These are phyloP conservation scores for Allium cepa DNA, from an alignment of 106 monocot species.

Conservation along the genomic window DNA sequence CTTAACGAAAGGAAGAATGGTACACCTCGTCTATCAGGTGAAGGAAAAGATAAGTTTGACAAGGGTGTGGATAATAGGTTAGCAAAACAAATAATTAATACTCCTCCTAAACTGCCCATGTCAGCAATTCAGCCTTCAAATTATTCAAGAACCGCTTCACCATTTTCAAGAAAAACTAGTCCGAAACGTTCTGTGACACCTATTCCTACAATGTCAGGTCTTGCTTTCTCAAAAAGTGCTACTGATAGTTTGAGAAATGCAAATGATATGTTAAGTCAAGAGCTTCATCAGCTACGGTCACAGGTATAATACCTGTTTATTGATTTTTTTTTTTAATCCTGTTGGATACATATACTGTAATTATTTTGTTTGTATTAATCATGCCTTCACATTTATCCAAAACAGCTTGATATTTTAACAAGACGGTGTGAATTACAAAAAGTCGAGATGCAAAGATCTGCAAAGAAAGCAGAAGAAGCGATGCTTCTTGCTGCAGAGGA, in stretches of 20 bases:
- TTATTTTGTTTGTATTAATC: too few relatives aligned
- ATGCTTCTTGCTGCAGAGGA: slow-evolving; percentile 53
- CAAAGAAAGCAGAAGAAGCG: slow-evolving; percentile 58
- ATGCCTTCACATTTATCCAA: background rate
- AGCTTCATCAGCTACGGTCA: slow-evolving; percentile 55
- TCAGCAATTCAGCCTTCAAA: slow-evolving; percentile 38
- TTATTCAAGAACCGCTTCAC: slow-evolving; percentile 75
- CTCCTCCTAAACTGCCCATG: slow-evolving; percentile 19
- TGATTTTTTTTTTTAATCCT: background rate
- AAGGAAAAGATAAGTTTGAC: slow-evolving; percentile 67
- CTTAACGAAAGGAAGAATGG: slow-evolving; percentile 31
- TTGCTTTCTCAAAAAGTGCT: slow-evolving; percentile 66
- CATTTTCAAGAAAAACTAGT: slow-evolving; percentile 70
- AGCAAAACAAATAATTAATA: slow-evolving; percentile 45
- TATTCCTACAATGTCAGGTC: slow-evolving; percentile 51
- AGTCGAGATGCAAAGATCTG: slow-evolving; percentile 52
- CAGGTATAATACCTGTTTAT: slow-evolving; percentile 35
- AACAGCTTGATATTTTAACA: slow-evolving; percentile 58
- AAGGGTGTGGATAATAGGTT: slow-evolving; percentile 41
- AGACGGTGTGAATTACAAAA: slow-evolving; percentile 55
- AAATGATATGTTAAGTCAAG: slow-evolving; percentile 77
- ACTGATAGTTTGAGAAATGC: slow-evolving; percentile 55
- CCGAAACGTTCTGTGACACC: slow-evolving; percentile 75
- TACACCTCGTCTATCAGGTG: slow-evolving; percentile 37
- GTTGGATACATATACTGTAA: background rate